Conservation (phyloP, 2,329 filamentous ascomycete genomes). For the Talaromyces sp. region DNA sequence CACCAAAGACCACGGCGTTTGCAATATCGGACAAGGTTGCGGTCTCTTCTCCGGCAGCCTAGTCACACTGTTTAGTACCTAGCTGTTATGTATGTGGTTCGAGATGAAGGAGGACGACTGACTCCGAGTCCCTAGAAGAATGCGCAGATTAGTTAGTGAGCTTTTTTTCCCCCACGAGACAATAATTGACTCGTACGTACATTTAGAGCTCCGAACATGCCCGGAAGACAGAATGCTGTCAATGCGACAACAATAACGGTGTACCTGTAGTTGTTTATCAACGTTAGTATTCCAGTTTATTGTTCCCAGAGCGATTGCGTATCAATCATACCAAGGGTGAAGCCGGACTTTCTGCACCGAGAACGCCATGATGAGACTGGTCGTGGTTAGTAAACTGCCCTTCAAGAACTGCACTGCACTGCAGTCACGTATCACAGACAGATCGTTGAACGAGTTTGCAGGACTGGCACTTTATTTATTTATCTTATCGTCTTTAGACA, state of each 20-base stretch:
- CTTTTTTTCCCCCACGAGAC: too few relatives aligned
- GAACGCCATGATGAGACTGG: background rate
- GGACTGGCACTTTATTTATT: background rate
- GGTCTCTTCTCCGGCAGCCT: slow-evolving; percentile 1
- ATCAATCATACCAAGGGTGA: background rate
- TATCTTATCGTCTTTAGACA: too few relatives aligned
- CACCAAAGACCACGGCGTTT: slow-evolving; percentile 3
- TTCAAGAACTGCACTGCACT: too few relatives aligned
- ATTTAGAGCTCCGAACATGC: slow-evolving; percentile 3
- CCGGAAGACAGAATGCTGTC: slow-evolving; percentile 1
- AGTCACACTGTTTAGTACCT: background rate
- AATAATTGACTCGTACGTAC: background rate
- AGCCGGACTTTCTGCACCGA: slow-evolving; percentile 2
- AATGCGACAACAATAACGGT: background rate
- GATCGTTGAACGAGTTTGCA: background rate
- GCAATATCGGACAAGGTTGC: background rate
- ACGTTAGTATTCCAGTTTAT: background rate
- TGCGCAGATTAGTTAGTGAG: too few relatives aligned
- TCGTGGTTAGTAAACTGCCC: too few relatives aligned
- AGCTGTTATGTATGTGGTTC: background rate
- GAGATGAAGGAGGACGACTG: background rate
- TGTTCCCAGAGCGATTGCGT: too few relatives aligned
- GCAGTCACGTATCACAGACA: background rate
- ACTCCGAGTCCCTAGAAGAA: slow-evolving; percentile 1
- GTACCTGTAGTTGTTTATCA: background rate